phyloP scores from a whole-genome alignment of 345 rosid genomes.

The Eucalyptus curtisii region DNA sequence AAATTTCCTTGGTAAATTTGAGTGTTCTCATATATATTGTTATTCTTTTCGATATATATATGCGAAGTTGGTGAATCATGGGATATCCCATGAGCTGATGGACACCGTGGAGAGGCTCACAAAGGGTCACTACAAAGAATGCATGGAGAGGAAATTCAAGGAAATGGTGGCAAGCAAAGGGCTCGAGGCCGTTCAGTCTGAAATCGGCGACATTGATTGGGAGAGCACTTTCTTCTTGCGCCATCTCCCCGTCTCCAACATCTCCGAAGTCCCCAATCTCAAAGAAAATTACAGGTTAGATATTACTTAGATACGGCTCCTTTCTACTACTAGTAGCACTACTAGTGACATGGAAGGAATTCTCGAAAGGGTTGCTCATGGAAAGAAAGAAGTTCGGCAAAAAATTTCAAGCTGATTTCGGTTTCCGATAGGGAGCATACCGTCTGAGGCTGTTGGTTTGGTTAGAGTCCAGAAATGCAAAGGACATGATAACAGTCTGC shows the following conservation, averaged over 20 bases:
- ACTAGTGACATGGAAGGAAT: background rate
- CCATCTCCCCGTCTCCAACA: conserved; percentile 64
- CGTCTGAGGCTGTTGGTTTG: background rate
- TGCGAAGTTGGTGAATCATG: conserved; percentile 57
- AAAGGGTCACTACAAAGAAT: conserved; percentile 61
- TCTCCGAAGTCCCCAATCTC: conserved; percentile 68
- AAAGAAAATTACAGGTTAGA: background rate
- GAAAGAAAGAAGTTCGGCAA: background rate
- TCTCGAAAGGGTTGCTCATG: background rate
- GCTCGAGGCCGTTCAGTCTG: conserved; percentile 35
- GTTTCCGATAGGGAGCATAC: background rate
- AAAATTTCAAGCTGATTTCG: background rate
- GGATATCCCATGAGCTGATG: conserved; percentile 46
- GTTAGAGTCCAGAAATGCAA: background rate
- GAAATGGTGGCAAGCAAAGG: conserved; percentile 52
- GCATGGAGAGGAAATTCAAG: conserved; percentile 70
- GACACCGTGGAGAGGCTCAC: conserved; percentile 72
- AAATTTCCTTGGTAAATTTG: background rate
- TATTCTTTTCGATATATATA: background rate
- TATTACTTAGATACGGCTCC: background rate
- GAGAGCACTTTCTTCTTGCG: conserved; percentile 67
- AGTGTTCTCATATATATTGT: background rate
- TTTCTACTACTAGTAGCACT: background rate
- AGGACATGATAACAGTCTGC: background rate
- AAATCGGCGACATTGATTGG: conserved; percentile 81